Conservation (phyloP, 2,329 filamentous ascomycete genomes). For the Ustilaginoidea virens region DNA sequence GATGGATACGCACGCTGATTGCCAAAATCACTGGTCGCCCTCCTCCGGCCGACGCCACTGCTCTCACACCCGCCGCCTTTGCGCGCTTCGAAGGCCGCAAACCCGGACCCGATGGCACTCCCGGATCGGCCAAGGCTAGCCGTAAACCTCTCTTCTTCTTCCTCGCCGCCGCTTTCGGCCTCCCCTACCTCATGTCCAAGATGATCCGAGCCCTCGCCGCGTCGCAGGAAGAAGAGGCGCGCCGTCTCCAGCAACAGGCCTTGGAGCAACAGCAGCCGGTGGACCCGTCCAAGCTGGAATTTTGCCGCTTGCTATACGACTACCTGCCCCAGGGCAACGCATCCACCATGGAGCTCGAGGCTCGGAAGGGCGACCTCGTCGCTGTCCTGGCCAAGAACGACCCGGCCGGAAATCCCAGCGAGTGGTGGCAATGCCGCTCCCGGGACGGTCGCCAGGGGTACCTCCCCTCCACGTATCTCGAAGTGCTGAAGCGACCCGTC, state of each 20-base stretch:
- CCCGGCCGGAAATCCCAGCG: slow-evolving; percentile 76
- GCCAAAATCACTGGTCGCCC: slow-evolving; percentile 89
- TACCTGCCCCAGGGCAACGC: slow-evolving; percentile 62
- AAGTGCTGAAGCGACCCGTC: slow-evolving; percentile 46
- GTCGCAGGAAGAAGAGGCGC: slow-evolving; percentile 71
- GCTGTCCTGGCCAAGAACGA: slow-evolving; percentile 88
- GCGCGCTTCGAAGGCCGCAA: slow-evolving; percentile 69
- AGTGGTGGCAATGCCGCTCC: slow-evolving; percentile 94
- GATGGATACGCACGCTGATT: slow-evolving; percentile 83
- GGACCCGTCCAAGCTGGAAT: slow-evolving; percentile 85
- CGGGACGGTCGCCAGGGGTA: slow-evolving; percentile 85
- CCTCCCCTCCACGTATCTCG: slow-evolving; percentile 78
- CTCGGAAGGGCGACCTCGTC: slow-evolving; percentile 90
- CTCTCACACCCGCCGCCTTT: slow-evolving; percentile 82
- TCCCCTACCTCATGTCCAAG: slow-evolving; percentile 95
- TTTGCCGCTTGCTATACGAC: slow-evolving; percentile 89
- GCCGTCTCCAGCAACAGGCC: slow-evolving; percentile 33
- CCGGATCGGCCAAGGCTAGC: slow-evolving; percentile 57
- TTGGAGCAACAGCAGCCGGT: slow-evolving; percentile 40
- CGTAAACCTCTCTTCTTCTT: slow-evolving; percentile 96
- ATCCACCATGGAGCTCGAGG: slow-evolving; percentile 65
- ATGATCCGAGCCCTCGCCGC: slow-evolving; percentile 74
- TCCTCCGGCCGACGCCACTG: slow-evolving; percentile 69
- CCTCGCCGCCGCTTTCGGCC: slow-evolving; percentile 79
- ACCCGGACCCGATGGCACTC: slow-evolving; percentile 42